Percentiles rank a stretch among this genome's conserved stretches.
These are phyloP conservation scores for Grosmannia clavigera DNA, from an alignment of 2,329 filamentous ascomycete species.

Conservation along the genomic window DNA sequence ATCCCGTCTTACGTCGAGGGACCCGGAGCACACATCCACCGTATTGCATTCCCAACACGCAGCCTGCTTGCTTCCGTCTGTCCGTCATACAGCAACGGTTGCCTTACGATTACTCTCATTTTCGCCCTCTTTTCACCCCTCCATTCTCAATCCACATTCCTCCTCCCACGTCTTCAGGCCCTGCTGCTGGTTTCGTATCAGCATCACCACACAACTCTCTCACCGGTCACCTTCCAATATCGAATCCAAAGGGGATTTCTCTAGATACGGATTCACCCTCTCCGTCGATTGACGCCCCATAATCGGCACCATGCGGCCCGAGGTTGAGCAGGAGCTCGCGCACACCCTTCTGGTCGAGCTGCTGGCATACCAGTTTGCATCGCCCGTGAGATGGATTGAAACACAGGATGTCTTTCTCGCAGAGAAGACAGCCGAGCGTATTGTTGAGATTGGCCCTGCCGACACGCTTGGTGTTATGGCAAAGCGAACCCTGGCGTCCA, in stretches of 20 bases:
- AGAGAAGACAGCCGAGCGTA: slow-evolving; percentile 89
- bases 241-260: not conserved
- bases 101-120: not conserved
- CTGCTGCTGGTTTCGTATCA: not conserved
- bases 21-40: not conserved
- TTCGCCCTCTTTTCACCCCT: not conserved
- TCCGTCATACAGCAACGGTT: slow-evolving; percentile 6
- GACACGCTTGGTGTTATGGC: slow-evolving; percentile 98
- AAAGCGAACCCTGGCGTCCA: slow-evolving; percentile 85
- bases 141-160: not conserved
- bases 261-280: not conserved
- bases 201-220: not conserved
- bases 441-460: slow-evolving; percentile 93
- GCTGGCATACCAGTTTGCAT: slow-evolving; percentile 97
- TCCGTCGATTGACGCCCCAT: not conserved
- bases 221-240: not conserved
- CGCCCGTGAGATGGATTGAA: slow-evolving; percentile 98
- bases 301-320: slow-evolving; percentile 67
- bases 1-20: not conserved
- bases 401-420: slow-evolving; percentile 99
- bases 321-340: slow-evolving; percentile 97
- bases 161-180: not conserved
- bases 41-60: slow-evolving; percentile 7
- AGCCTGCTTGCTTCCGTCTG: slow-evolving; percentile 5
- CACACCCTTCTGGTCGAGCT: slow-evolving; percentile 98